Evolutionary conservation across 371 early-diverging fungal genomes (phyloP), one percentile per base, ranked within the genome.

Genomic region (Actinomortierella ambigua): DNA sequence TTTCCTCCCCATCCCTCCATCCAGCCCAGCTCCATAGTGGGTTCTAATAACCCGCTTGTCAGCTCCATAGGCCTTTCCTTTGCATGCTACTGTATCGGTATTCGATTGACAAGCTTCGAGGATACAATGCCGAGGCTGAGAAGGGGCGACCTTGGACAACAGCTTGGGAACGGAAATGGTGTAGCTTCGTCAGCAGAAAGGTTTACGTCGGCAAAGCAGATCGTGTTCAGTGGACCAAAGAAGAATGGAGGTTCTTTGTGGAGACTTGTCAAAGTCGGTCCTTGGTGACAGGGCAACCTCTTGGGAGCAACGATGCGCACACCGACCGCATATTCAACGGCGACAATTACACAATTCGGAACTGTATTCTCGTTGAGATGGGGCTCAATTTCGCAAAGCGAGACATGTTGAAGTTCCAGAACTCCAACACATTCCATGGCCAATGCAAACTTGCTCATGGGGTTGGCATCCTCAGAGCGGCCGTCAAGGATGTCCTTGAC

Each of bases 381-480:
- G 61, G 61, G 29, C 55, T 61, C 22, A 61, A 61, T 49, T 61
- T 53, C 18, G 53, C 61, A 2, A 61, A 61, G 18, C 20, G 49
- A 15, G 14, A 1, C 11, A 61, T 61, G 61, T 1, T 17, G 2
- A 55, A 61, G 61, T 48, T 61, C 41, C 46, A 54, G 49, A 13
- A 24, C 48, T 61, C 61, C 22, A 54, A 26, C 55, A 54, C 23
- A 20, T 61, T 61, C 54, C 22, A 53, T 29, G 61, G 49, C 44
- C 29, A 22, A 27, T 59, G 52, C 52, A 50, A 44, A 28, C 52
- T 59, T 14, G 28, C 17, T 22, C 29, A 59, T 51, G 52, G 44
- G 2, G 59, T 52, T 18, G 6, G 22, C 0, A 44, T 50, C 24
- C n/a, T 59, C 43, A 22, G 59, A 41, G 58, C 17, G 18, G 50